Evolutionary conservation across 108 stramenopile species (phyloP).

Genomic region (Skeletonema costatum): DNA sequence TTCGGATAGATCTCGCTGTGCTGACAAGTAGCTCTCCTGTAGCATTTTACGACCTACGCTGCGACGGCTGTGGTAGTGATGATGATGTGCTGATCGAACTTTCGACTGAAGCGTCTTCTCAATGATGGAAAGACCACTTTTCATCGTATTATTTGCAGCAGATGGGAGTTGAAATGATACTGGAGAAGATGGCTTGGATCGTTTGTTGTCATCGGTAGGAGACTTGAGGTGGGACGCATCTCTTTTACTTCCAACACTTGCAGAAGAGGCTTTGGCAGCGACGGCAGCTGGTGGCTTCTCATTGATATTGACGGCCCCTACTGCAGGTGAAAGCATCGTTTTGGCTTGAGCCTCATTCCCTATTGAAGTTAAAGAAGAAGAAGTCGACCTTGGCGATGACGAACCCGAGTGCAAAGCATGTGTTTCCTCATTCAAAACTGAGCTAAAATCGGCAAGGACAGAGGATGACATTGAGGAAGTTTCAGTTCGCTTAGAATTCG

Average conservation of each 20-base stretch:
- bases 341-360: conserved; percentile 4
- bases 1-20: conserved; percentile 31
- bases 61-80: conserved; percentile 33
- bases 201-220: not conserved
- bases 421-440: conserved; percentile 41
- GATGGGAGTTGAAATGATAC: not conserved
- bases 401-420: conserved; percentile 15
- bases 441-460: conserved; percentile 50
- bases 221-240: conserved; percentile 11
- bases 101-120: conserved; percentile 45
- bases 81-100: conserved; percentile 32
- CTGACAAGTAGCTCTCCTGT: conserved; percentile 35
- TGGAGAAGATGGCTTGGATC: conserved; percentile 3
- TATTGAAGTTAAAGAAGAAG: conserved; percentile 22
- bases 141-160: conserved; percentile 15
- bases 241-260: conserved; percentile 14
- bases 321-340: not conserved
- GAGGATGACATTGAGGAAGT: conserved; percentile 50
- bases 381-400: conserved; percentile 30
- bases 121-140: conserved; percentile 32
- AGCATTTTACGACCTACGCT: conserved; percentile 44
- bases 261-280: not conserved
- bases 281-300: not conserved
- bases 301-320: not conserved
- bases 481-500: conserved; percentile 35